A percentile compares a stretch with the other conserved stretches of the same genome.
These are phyloP conservation scores for Trichoderma oligosporum DNA, from an alignment of 2,329 filamentous ascomycete genomes.

Conservation along the genomic window DNA sequence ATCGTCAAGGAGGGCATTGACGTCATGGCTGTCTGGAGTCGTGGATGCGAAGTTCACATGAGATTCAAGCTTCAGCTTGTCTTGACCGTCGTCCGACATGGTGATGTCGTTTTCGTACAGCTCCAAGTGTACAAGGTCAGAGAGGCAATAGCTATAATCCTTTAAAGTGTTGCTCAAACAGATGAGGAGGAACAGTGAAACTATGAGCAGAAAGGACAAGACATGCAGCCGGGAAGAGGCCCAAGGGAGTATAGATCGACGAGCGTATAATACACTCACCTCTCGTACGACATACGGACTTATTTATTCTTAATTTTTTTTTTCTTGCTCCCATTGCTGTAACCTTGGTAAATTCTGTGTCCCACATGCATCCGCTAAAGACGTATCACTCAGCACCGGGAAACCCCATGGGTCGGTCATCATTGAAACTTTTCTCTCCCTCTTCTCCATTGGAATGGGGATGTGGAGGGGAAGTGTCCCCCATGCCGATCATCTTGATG, in stretches of 20 bases:
- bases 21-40: constrained; percentile 31
- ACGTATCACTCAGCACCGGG: constrained; percentile 2
- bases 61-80: constrained; percentile 34
- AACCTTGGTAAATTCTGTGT: background rate
- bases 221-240: background rate
- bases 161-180: background rate
- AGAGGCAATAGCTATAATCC: background rate
- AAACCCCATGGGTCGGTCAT: constrained; percentile 7
- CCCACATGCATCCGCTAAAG: constrained; percentile 2
- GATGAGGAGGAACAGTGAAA: background rate
- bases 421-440: background rate
- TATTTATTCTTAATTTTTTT: background rate
- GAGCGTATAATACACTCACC: background rate
- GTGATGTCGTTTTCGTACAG: background rate
- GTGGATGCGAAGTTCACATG: constrained; percentile 33
- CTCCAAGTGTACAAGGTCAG: background rate
- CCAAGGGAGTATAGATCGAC: constrained; percentile 10
- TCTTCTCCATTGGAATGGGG: constrained; percentile 11
- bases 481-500: constrained; percentile 13
- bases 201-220: background rate
- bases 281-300: background rate
- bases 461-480: constrained; percentile 3
- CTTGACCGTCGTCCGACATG: constrained; percentile 22
- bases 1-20: constrained; percentile 39
- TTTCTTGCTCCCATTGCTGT: background rate